Conservation (phyloP, 2,329 filamentous ascomycete genomes). For the Aspergillus brasiliensis region DNA sequence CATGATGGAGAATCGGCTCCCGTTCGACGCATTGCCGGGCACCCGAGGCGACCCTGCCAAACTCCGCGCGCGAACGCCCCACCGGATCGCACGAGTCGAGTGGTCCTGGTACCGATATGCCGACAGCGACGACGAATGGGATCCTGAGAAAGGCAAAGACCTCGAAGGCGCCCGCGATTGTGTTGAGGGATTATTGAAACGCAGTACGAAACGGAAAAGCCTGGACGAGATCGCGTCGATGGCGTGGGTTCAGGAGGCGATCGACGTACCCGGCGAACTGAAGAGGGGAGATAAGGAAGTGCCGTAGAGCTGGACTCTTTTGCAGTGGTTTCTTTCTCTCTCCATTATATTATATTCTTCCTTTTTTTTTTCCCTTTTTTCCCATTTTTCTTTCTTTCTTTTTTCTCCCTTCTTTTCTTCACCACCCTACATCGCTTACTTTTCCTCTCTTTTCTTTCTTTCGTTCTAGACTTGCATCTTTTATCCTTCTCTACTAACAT, state of each 20-base stretch:
- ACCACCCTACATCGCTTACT: too few relatives aligned
- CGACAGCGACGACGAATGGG: slow-evolving; percentile 83
- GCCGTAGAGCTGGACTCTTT: slow-evolving; percentile 39
- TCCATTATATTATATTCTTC: slow-evolving; percentile 7
- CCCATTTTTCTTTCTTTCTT: background rate
- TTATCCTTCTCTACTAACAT: background rate
- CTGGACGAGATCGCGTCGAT: slow-evolving; percentile 71
- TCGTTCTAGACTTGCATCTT: background rate
- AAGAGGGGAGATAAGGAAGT: slow-evolving; percentile 56
- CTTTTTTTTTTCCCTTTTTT: slow-evolving; percentile 4
- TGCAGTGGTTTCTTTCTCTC: slow-evolving; percentile 1
- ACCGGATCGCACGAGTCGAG: slow-evolving; percentile 92
- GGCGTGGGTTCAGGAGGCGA: slow-evolving; percentile 75
- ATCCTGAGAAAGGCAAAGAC: slow-evolving; percentile 65
- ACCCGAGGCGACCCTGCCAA: slow-evolving; percentile 71
- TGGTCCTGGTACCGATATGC: slow-evolving; percentile 93
- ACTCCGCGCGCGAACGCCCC: slow-evolving; percentile 79
- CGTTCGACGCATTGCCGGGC: slow-evolving; percentile 86
- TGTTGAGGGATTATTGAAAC: slow-evolving; percentile 81
- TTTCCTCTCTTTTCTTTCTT: background rate
- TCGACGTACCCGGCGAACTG: slow-evolving; percentile 65
- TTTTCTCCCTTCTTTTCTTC: too few relatives aligned
- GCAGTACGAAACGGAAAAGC: slow-evolving; percentile 75
- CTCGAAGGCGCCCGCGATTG: slow-evolving; percentile 76
- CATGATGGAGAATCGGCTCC: slow-evolving; percentile 86